Evolutionary conservation across 192 early-diverging fungal species (phyloP), one percentile per base, ranked within the genome.

Genomic region (Piromyces finnis): DNA sequence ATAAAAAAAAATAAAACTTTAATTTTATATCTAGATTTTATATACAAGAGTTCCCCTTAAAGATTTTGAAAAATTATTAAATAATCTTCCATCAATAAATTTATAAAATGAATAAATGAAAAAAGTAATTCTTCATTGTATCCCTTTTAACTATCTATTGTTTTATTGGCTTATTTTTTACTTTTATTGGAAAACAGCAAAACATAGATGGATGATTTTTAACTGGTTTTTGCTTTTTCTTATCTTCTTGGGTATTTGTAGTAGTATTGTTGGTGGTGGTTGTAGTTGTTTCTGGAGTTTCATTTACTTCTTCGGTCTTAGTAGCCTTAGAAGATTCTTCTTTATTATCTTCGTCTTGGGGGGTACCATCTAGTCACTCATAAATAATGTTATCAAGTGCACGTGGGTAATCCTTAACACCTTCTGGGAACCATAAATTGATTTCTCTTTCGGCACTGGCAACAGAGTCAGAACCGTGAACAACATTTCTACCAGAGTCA

Each of bases 361-460:
- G 41, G 41, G 41, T 51, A 51, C 41, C 41, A 51, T 51, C 41
- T 51, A 51, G 41, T 51, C 41, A 92, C 87, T 94, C 93, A 88
- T 94, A 94, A 88, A 94, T 92, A 81, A 92, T 84, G 68, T 82
- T 78, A 79, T 94, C 90, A 77, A 89, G 84, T 80, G 84, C 84
- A 78, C 93, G 89, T 26, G 84, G 80, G 90, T 92, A 93, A 37
- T 84, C 36, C 80, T 85, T 83, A 29, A 93, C 85, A 82, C 91
- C 90, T 80, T 90, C 84, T 82, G 89, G 89, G 90, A 95, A 95
- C 94, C 94, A 94, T 85, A 95, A 86, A 51, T 84, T 89, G 80
- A 96, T 95, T 83, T 95, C 94, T 87, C 91, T 92, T 89, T 97
- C 91, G 77, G 95, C 95, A 82, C 87, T 88, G 88, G 95, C 95